phyloP scores from a whole-genome alignment of 2,329 filamentous ascomycete species.

The Chrysosporium keratinophilum region DNA sequence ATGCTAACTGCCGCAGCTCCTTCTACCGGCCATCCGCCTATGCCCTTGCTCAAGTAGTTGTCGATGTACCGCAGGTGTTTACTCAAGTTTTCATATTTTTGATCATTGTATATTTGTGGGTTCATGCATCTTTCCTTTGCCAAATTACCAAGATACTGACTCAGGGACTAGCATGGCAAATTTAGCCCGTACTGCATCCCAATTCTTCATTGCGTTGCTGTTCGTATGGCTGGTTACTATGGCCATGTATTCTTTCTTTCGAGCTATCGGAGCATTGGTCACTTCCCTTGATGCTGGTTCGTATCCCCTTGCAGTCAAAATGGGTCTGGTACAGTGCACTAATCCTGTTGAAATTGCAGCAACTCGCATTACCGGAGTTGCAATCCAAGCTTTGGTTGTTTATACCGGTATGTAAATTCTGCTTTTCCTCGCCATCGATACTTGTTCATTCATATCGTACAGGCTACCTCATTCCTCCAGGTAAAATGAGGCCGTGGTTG shows the following conservation, averaged over 20 bases:
- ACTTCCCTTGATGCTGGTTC: slow-evolving; percentile 41
- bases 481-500: slow-evolving; percentile 54
- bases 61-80: slow-evolving; percentile 49
- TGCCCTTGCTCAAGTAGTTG: slow-evolving; percentile 48
- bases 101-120: slow-evolving; percentile 49
- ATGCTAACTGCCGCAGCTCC: slow-evolving; percentile 31
- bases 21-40: slow-evolving; percentile 56
- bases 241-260: slow-evolving; percentile 47
- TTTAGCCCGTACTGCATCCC: slow-evolving; percentile 46
- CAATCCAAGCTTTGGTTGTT: slow-evolving; percentile 45
- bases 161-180: slow-evolving; percentile 39
- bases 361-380: slow-evolving; percentile 41
- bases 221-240: slow-evolving; percentile 46
- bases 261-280: slow-evolving; percentile 41
- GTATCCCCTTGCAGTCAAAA: slow-evolving; percentile 10
- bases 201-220: slow-evolving; percentile 53
- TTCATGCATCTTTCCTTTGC: slow-evolving; percentile 12
- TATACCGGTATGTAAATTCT: slow-evolving; percentile 39
- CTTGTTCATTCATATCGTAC: slow-evolving; percentile 7
- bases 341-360: slow-evolving; percentile 20
- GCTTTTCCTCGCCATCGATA: neutral
- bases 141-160: neutral
- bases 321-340: slow-evolving; percentile 8
- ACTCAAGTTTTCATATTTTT: slow-evolving; percentile 51
- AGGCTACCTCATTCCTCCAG: slow-evolving; percentile 54